Base-by-base conservation (phyloP, 1,284 basidiomycete species). In the Leccinum pachyderme region DNA sequence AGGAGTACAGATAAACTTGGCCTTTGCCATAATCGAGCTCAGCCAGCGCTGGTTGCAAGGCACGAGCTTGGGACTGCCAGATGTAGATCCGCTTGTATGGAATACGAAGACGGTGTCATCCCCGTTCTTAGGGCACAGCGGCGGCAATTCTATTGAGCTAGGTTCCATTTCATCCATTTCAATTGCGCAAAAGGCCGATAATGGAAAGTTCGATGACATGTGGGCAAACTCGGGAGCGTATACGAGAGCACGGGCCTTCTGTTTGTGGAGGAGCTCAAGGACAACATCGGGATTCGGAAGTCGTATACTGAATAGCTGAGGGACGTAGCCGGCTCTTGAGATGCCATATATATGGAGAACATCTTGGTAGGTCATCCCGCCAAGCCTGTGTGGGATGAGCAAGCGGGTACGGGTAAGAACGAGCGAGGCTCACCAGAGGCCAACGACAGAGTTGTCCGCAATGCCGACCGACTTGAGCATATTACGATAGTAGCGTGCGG, bases 11-110 rank as follows among this genome's bases (percentile, higher is more conserved):
- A 83, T 76, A 56, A 80, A 75, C 49, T 73, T 64, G 43, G 85
- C 80, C 68, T 90, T 88, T 45, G 71, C 61, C 49, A 84, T 73
- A 8, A 81, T 80, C 33, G 78, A 68, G 53, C 79, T 72, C 33
- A 89, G 57, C 86, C 87, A 89, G 44, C 72, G 75, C 60, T 80
- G 81, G 63, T 70, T 85, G 67, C 83, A 83, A 9, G 83, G 85
- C 0, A 89, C 83, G 29, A 89, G 81, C 63, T 88, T 89, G 3
- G 86, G 86, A 61, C 80, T 83, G 50, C 86, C 86, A 35, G 86
- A 88, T 18, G 87, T 89, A 39, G 86, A 87, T 15, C 86, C 86
- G 53, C 82, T 84, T 15, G 87, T 89, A 67, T 89, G 86, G 74
- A 88, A 87, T 53, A 88, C 75, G 74, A 88, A 86, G 27, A 80